phyloP scores from a whole-genome alignment of 2,329 filamentous ascomycete genomes.

The Harringtonia lauricola region DNA sequence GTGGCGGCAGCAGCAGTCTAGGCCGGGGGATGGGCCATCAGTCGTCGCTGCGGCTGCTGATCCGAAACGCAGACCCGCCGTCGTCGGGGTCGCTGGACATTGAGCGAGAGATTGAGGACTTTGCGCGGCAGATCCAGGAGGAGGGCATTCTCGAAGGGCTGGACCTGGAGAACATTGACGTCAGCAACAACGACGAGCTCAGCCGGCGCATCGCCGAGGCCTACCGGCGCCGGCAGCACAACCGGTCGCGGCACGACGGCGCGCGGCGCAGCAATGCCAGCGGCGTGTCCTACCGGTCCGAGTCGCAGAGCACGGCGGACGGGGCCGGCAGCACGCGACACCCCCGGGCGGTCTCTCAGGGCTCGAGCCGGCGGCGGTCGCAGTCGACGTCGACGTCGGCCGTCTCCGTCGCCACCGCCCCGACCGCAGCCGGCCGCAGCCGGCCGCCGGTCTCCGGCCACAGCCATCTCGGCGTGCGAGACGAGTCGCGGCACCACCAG shows the following conservation, averaged over 20 bases:
- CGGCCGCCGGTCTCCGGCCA: conserved; percentile 33
- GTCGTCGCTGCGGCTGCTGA: conserved; percentile 72
- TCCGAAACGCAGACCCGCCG: conserved; percentile 59
- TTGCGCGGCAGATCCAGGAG: conserved; percentile 60
- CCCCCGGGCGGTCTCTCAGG: conserved; percentile 12
- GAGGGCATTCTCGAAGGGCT: conserved; percentile 72
- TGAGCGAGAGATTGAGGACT: conserved; percentile 81
- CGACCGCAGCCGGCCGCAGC: conserved; percentile 30
- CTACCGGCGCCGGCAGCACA: conserved; percentile 65
- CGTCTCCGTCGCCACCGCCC: conserved; percentile 15
- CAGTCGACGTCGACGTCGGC: conserved; percentile 19
- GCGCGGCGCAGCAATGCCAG: conserved; percentile 30
- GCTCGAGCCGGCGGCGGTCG: conserved; percentile 23
- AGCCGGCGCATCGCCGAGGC: conserved; percentile 85
- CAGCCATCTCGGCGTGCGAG: conserved; percentile 37
- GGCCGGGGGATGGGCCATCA: conserved; percentile 72
- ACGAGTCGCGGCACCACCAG: conserved; percentile 21
- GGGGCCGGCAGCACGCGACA: conserved; percentile 11
- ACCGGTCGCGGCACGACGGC: conserved; percentile 39
- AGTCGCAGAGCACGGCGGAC: too few relatives aligned
- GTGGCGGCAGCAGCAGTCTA: not conserved
- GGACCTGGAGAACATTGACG: conserved; percentile 77
- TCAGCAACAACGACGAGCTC: conserved; percentile 77
- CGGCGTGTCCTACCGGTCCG: conserved; percentile 18
- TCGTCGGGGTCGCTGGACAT: conserved; percentile 57